Evolutionary conservation across 2,329 filamentous ascomycete genomes (phyloP), one percentile per base, ranked within the genome.

Genomic region (Orbilia ellipsospora): DNA sequence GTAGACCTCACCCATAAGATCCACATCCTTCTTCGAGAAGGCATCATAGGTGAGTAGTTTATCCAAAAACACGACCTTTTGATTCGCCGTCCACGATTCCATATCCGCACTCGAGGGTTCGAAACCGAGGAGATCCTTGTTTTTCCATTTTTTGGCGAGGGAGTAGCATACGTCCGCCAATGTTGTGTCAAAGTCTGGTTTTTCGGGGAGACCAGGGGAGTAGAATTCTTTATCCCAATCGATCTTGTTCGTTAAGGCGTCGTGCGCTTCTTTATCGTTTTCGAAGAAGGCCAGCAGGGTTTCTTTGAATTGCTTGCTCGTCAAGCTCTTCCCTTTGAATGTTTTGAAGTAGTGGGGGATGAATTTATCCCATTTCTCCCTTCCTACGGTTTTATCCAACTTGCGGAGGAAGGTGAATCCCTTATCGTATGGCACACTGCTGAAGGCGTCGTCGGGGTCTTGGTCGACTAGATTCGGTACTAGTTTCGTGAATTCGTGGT

Each of bases 381-480:
- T 90, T 42, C 93, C 92, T 2, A 98, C 87, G 0, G 97, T 85
- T 55, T 90, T 90, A 80, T 99, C 95, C 13, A 99, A 89, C 80
- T 94, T 90, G 82, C 93, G 97, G 54, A 99, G 86, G 82, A 98
- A 96, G 81, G 92, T 92, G 83, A 97, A 98, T 2, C 94, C 94
- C 83, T 99, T 98, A 82, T 98, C 94, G 80, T 99, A 99, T 0
- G 95, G 93, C 40, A 98, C 86, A 26, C 89, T 91, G 78, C 92
- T 96, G 84, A 98, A 99, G 0, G 94, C 92, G 82, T 99, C 95
- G 82, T 98, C 95, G 0, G 95, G 95, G 80, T 98, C 94, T 78
- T 95, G 90, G 70, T 92, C 93, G 81, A 94, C 92, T 77, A 98
- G 90, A 81, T 92, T 90, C 74, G 94, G 88, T 78, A 97, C 89